Evolutionary conservation across 1,284 basidiomycete species (phyloP), one percentile per base, ranked within the genome.

Genomic region (Grifola frondosa): DNA sequence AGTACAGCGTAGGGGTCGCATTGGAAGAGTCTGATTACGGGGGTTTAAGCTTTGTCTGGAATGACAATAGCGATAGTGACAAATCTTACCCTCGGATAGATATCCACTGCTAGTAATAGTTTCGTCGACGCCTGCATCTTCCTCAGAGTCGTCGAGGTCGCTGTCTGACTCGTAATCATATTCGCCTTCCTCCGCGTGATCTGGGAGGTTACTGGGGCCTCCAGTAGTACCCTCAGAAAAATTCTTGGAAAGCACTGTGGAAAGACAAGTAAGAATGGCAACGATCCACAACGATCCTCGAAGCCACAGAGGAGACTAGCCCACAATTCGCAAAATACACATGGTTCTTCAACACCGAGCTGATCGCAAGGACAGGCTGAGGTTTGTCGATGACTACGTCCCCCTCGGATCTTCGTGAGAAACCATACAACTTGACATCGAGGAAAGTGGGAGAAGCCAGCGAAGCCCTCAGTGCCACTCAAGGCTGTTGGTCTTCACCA

Each of bases 151-250:
- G 13, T 59, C 57, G 2, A 61, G 50, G 36, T 61, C 59, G 40
- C 59, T 61, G 25, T 61, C 59, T 1, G 52, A 52, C 9, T 57
- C 54, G 32, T 61, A 59, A 42, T 61, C 59, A 26, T 61, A 59
- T n/a, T 56, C 55, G 11, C 31, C 37, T 30, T 37, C 21, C 17
- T 30, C 15, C 26, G 37, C 44, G 13, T 16, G 37, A 19, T 35
- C 45, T 15, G 37, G 53, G 7, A 45, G 40, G 11, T 17, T 5
- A 30, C 33, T 10, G 3, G 17, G n/a, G 5, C 11, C 35, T 10
- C 31, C 24, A 2, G 19, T 13, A 8, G 29, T 41, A 9, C 48
- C 42, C 26, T 59, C 59, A 3, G 54, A 37, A 26, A 60, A 59
- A 9, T 57, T 57, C 7, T 48, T 52, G 0, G 48, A 52, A 9